These are phyloP conservation scores for Patellaria atrata DNA, from an alignment of 495 filamentous ascomycete genomes.

Conservation along the genomic window DNA sequence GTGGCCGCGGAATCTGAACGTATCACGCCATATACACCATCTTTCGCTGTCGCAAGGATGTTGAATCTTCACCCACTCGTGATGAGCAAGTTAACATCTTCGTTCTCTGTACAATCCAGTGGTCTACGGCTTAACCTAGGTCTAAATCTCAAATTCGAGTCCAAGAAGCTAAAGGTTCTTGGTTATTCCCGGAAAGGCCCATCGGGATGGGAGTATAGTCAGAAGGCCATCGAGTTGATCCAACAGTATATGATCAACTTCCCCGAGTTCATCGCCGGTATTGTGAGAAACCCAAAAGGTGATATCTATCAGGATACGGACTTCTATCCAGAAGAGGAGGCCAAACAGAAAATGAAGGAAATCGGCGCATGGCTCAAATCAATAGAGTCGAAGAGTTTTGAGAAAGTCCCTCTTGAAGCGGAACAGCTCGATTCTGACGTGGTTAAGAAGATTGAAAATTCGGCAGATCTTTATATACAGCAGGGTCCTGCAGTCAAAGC, in stretches of 20 bases:
- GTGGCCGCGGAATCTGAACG: conserved; percentile 54
- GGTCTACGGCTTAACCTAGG: conserved; percentile 76
- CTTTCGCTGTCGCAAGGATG: conserved; percentile 69
- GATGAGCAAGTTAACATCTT: conserved; percentile 88
- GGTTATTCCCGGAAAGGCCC: conserved; percentile 79
- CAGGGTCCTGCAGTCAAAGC: conserved; percentile 37
- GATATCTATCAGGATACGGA: conserved; percentile 69
- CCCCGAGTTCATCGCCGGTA: conserved; percentile 82
- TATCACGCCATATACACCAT: conserved; percentile 63
- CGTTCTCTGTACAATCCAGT: conserved; percentile 68
- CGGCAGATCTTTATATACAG: conserved; percentile 45
- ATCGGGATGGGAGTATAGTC: conserved; percentile 89
- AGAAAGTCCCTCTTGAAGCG: conserved; percentile 84
- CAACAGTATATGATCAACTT: conserved; percentile 84
- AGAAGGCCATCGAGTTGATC: conserved; percentile 66
- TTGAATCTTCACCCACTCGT: conserved; percentile 72
- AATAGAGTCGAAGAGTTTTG: conserved; percentile 77
- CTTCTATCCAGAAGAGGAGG: conserved; percentile 61
- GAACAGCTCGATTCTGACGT: conserved; percentile 88
- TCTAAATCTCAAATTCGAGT: conserved; percentile 93
- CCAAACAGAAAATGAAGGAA: conserved; percentile 65
- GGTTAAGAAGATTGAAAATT: conserved; percentile 65
- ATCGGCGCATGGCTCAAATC: conserved; percentile 86
- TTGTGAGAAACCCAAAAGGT: conserved; percentile 59
- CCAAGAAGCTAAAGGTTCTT: conserved; percentile 84